These are phyloP conservation scores for Kwoniella dendrophila DNA, from an alignment of 768 basidiomycete genomes.

Conservation along the genomic window DNA sequence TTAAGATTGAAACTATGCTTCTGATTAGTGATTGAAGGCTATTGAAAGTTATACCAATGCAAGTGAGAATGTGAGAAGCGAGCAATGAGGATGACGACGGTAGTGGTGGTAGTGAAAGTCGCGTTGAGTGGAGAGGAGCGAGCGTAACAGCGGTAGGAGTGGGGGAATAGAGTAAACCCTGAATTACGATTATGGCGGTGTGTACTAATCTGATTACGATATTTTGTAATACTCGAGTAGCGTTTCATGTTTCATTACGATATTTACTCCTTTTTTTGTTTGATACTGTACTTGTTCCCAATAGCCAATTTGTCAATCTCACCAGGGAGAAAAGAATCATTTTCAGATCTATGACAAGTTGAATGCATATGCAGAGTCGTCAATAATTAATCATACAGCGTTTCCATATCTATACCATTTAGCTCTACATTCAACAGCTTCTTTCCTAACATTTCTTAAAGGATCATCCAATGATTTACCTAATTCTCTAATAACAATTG, in stretches of 20 bases:
- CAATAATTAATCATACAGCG: slow-evolving; percentile 8
- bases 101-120: background rate
- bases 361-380: slow-evolving; percentile 4
- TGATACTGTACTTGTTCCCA: too few relatives aligned
- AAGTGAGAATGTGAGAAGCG: too few relatives aligned
- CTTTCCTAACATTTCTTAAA: slow-evolving; percentile 77
- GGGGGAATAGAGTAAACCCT: background rate
- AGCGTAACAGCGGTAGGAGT: slow-evolving; percentile 2
- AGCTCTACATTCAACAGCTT: slow-evolving; percentile 78
- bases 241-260: too few relatives aligned
- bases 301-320: too few relatives aligned
- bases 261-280: too few relatives aligned
- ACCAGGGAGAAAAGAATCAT: background rate
- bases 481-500: slow-evolving; percentile 71
- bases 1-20: too few relatives aligned
- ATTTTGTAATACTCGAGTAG: too few relatives aligned
- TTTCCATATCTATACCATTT: slow-evolving; percentile 53
- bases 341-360: background rate
- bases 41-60: too few relatives aligned
- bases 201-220: too few relatives aligned
- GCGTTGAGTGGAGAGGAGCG: background rate
- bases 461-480: slow-evolving; percentile 82
- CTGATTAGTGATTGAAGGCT: too few relatives aligned
- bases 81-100: too few relatives aligned
- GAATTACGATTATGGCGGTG: too few relatives aligned